These are phyloP conservation scores for Rhizodiscina lignyota DNA, from an alignment of 495 filamentous ascomycete species.

Conservation along the genomic window DNA sequence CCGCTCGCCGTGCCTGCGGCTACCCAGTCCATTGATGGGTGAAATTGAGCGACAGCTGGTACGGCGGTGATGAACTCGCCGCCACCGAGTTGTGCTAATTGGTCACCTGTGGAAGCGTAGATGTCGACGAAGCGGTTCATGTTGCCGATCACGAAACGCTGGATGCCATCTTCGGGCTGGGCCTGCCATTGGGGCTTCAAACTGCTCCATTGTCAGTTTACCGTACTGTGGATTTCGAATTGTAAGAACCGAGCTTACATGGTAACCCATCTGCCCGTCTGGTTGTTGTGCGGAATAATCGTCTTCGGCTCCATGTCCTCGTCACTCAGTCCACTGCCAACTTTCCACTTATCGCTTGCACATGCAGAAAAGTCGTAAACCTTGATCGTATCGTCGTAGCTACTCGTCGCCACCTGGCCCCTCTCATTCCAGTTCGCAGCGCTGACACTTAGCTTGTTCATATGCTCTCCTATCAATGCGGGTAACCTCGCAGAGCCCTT, in stretches of 20 bases:
- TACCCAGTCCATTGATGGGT: conserved; percentile 78
- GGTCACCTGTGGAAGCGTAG: conserved; percentile 61
- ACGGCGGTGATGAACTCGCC: conserved; percentile 86
- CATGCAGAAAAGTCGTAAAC: conserved; percentile 62
- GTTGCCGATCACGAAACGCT: conserved; percentile 85
- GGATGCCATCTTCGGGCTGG: conserved; percentile 54
- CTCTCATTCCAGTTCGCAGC: conserved; percentile 74
- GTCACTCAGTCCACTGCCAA: conserved; percentile 39
- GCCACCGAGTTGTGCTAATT: conserved; percentile 67
- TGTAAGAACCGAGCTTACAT: conserved; percentile 29
- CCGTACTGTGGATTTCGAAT: not conserved
- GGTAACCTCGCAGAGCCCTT: conserved; percentile 35
- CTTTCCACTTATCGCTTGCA: conserved; percentile 35
- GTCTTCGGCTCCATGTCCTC: conserved; percentile 51
- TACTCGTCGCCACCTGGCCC: conserved; percentile 76
- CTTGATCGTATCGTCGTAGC: conserved; percentile 90
- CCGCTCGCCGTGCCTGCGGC: conserved; percentile 85
- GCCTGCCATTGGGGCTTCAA: conserved; percentile 87
- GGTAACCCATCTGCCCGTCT: conserved; percentile 73
- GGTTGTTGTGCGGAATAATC: conserved; percentile 77
- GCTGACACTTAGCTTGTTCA: conserved; percentile 67
- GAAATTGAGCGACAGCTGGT: conserved; percentile 81
- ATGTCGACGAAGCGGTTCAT: conserved; percentile 97
- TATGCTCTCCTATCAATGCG: conserved; percentile 60
- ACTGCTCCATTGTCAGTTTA: conserved; percentile 34